Conservation (phyloP, 306 rosid species). For the Adenanthera pavonina region DNA sequence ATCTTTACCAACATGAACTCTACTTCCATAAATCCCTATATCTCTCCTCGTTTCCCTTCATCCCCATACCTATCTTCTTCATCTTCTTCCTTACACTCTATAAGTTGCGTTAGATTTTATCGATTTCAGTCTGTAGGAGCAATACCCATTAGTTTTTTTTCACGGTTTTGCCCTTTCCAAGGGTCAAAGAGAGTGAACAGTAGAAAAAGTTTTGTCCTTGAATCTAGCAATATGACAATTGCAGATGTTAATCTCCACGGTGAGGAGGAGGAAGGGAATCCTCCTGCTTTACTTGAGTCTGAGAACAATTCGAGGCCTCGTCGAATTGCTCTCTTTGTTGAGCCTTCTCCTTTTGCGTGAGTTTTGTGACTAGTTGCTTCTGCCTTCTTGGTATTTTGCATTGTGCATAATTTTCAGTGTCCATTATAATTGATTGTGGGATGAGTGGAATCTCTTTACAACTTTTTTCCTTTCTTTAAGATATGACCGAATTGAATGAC, state of each 20-base stretch:
- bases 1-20: conserved; percentile 52
- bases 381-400: background rate
- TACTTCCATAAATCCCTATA: conserved; percentile 66
- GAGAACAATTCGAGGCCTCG: conserved; percentile 78
- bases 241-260: conserved; percentile 49
- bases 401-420: background rate
- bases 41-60: conserved; percentile 59
- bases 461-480: background rate
- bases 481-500: conserved; percentile 10
- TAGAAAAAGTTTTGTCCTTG: conserved; percentile 43
- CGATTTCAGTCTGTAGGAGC: conserved; percentile 33
- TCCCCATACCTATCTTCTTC: conserved; percentile 20
- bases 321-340: conserved; percentile 94
- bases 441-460: conserved; percentile 21
- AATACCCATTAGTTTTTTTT: conserved; percentile 52
- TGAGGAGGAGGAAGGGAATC: conserved; percentile 62
- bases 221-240: conserved; percentile 72
- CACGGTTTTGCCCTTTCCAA: conserved; percentile 33
- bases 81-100: conserved; percentile 19
- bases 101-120: conserved; percentile 34
- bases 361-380: conserved; percentile 33
- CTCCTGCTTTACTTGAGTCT: conserved; percentile 65
- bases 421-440: conserved; percentile 26
- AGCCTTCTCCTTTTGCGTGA: conserved; percentile 99
- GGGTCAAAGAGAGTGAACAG: conserved; percentile 30